Conservation (phyloP, 139 green algal genomes). For the Zygnema circumcarinatum region DNA sequence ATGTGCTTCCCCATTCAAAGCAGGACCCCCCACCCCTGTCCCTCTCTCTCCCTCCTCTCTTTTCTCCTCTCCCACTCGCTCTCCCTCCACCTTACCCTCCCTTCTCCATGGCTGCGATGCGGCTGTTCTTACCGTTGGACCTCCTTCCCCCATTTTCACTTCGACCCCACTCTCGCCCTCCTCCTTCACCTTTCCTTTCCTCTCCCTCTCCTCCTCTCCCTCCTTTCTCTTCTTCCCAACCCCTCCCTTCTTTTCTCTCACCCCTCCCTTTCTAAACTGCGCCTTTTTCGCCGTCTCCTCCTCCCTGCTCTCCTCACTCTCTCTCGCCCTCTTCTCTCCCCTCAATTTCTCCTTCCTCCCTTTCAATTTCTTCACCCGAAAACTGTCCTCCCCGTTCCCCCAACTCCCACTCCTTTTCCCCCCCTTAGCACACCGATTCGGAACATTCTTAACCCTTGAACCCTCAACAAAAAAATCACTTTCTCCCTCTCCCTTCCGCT, state of each 20-base stretch:
- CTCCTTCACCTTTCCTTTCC: not conserved
- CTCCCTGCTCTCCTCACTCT: not conserved
- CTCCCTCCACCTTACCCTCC: constrained; percentile 12
- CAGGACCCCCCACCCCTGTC: not conserved
- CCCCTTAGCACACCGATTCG: too few relatives aligned
- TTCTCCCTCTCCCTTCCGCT: not conserved
- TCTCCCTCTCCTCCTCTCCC: not conserved
- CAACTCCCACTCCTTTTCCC: not conserved
- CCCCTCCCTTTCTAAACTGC: not conserved
- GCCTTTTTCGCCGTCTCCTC: not conserved
- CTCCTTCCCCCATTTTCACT: not conserved
- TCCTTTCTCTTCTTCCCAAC: not conserved
- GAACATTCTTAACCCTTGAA: too few relatives aligned
- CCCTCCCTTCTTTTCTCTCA: not conserved
- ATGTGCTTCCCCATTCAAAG: not conserved
- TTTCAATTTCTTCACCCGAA: too few relatives aligned
- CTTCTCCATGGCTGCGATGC: too few relatives aligned
- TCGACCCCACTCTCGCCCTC: too few relatives aligned
- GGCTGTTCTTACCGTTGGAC: not conserved
- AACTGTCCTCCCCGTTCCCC: too few relatives aligned
- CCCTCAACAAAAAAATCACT: too few relatives aligned
- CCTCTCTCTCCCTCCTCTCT: not conserved
- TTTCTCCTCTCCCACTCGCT: constrained; percentile 1
- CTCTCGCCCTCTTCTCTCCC: not conserved
- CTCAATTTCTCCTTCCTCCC: not conserved